Conservation (phyloP, 139 green algal genomes). For the Ostreobium quekettii region DNA sequence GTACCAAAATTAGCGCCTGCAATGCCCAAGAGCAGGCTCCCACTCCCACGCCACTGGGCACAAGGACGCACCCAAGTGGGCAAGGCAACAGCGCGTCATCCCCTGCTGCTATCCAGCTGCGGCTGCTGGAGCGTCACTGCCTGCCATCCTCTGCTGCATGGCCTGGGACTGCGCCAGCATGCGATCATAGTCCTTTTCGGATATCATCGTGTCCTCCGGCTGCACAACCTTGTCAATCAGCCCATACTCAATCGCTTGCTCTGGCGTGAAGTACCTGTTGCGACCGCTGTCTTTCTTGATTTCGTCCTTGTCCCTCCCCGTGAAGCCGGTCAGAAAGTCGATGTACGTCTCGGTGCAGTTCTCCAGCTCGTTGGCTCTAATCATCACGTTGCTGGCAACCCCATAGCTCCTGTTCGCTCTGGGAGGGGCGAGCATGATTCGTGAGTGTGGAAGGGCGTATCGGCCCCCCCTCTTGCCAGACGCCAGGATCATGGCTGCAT, state of each 20-base stretch:
- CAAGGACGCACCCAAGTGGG: no score
- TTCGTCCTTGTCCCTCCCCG: conserved; percentile 44
- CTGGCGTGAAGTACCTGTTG: conserved; percentile 56
- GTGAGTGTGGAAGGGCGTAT: conserved; percentile 60
- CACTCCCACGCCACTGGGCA: no score
- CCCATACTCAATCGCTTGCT: conserved; percentile 68
- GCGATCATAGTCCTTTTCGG: conserved; percentile 60
- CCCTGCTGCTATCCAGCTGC: no score
- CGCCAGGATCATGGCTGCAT: conserved; percentile 79
- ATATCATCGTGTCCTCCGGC: conserved; percentile 35
- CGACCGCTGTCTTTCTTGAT: conserved; percentile 5
- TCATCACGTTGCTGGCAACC: conserved; percentile 61
- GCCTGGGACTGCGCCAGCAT: conserved; percentile 30
- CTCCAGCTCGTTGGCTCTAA: conserved; percentile 81
- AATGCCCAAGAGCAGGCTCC: no score
- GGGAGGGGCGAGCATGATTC: conserved; percentile 37
- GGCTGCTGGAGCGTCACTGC: no score
- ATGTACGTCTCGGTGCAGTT: conserved; percentile 48
- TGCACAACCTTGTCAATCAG: conserved; percentile 63
- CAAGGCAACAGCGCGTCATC: no score
- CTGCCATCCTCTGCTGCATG: conserved; percentile 13
- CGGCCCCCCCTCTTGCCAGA: conserved; percentile 67
- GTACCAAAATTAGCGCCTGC: no score
- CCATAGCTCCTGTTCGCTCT: conserved; percentile 38
- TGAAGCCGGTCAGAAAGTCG: conserved; percentile 47